Conservation (phyloP, 1,284 basidiomycete genomes). For the Erythrobasidium hasegawianum region DNA sequence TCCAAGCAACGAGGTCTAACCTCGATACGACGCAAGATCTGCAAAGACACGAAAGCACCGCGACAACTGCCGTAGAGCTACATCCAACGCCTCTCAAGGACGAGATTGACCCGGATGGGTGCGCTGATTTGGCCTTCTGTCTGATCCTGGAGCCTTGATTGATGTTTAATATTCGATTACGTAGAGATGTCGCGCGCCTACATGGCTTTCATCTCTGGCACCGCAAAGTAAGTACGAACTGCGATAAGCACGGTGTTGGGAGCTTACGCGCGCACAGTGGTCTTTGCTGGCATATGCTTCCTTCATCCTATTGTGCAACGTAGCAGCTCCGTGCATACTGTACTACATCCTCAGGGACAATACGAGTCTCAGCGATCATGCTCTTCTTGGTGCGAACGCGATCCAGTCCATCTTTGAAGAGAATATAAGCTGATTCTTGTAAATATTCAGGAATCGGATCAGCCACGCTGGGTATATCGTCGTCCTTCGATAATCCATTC, state of each 20-base stretch:
- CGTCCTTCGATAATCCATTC: constrained; percentile 41
- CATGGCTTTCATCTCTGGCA: constrained; percentile 6
- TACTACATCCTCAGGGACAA: constrained; percentile 34
- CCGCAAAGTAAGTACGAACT: not conserved
- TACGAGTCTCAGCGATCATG: not conserved
- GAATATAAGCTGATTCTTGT: not conserved
- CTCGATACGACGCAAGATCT: not conserved
- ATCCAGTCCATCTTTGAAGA: not conserved
- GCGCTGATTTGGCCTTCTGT: not conserved
- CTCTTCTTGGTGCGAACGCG: not conserved
- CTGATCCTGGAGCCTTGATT: not conserved
- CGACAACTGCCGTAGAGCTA: not conserved
- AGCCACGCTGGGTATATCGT: constrained; percentile 37
- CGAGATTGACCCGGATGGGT: not conserved
- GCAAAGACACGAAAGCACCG: not conserved
- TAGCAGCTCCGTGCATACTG: constrained; percentile 23
- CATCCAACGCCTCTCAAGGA: not conserved
- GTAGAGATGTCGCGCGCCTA: not conserved
- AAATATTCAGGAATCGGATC: constrained; percentile 34
- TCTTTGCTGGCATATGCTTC: constrained; percentile 23
- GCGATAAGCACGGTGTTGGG: not conserved
- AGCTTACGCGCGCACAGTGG: constrained; percentile 13
- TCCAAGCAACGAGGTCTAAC: not conserved
- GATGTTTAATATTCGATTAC: not conserved
- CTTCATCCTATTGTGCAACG: constrained; percentile 31